Conservation (phyloP, 305 asterid species). For the Ajuga reptans region DNA sequence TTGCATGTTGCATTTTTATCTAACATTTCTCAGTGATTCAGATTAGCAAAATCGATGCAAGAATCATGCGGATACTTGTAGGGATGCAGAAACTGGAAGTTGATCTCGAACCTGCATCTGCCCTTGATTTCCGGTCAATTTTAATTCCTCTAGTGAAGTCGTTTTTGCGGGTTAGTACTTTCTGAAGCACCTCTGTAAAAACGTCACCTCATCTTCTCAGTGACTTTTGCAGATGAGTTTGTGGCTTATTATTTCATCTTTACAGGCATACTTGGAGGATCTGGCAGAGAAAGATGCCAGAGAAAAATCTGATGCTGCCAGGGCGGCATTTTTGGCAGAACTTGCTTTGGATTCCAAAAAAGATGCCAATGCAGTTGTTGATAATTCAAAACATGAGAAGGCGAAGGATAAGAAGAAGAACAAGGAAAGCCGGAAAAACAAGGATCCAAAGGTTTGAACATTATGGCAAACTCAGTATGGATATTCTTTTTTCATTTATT, state of each 20-base stretch:
- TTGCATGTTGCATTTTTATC: conserved; percentile 22
- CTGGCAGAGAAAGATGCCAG: conserved; percentile 91
- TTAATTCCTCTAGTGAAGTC: conserved; percentile 75
- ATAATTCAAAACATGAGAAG: conserved; percentile 57
- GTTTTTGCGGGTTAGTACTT: conserved; percentile 60
- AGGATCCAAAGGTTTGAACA: conserved; percentile 69
- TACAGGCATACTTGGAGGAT: conserved; percentile 71
- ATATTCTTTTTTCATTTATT: neutral
- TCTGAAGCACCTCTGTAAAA: neutral
- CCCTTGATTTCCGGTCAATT: conserved; percentile 57
- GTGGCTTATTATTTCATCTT: conserved; percentile 19
- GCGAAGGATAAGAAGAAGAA: conserved; percentile 68
- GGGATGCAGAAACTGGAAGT: conserved; percentile 70
- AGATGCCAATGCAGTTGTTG: conserved; percentile 43
- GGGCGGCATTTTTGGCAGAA: conserved; percentile 92
- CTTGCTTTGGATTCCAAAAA: conserved; percentile 75
- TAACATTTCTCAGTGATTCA: conserved; percentile 41
- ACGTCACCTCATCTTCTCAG: conserved; percentile 3
- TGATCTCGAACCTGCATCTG: conserved; percentile 58
- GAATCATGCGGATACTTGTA: conserved; percentile 55
- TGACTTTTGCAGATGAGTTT: conserved; percentile 15
- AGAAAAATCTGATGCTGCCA: conserved; percentile 89
- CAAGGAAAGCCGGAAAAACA: conserved; percentile 56
- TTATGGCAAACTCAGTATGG: neutral
- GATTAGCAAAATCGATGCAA: conserved; percentile 83